Base-by-base conservation (phyloP, 2,329 filamentous ascomycete species). In the Xylogone sp. region DNA sequence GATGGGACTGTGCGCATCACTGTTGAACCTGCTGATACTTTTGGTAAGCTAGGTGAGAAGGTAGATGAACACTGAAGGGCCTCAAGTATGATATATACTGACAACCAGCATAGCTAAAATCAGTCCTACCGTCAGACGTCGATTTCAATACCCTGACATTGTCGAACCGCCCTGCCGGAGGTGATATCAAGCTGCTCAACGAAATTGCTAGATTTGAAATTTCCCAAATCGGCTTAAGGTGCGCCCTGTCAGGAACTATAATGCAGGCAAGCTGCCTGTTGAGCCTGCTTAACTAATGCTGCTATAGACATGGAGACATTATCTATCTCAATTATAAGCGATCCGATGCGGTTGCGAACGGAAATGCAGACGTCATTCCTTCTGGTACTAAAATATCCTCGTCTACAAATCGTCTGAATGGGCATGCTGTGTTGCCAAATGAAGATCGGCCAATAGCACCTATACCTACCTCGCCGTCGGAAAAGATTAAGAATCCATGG, bases 1-100 rank as follows among this genome's bases (percentile, higher is more conserved):
- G 91, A 97, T 74, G 94, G 94, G 74, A 94, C 94, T 78, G 86
- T 92, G 71, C 87, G 94, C 61, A 77, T 97, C 63, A 88, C 79
- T 48, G 82, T 95, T 60, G 85, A 92, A 61, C 81, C 86, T 47
- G 78, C 80, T 42, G 84, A 88, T 56, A 84, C 85, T 0, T 96
- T 97, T 68, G 75, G 73, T 42, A 72, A 81, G n/a, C 71, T 86
- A 42, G 79, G 76, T 27, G 67, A 72, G 21, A 71, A 77, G 71
- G 81, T 83, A 66, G 16, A 46, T 43, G 16, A 24, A 8, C 16
- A 19, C 16, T 48, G 18, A 16, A 43, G 24, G 21, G 44, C 18
- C 12, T 34, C 1, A 5, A 18, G 9, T 16, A 50, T 19, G 9
- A 21, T 19, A 19, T 16, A 9, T 56, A 39, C 51, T 65, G 43